Base-by-base conservation (phyloP, 306 rosid genomes). In the Quercus variabilis region DNA sequence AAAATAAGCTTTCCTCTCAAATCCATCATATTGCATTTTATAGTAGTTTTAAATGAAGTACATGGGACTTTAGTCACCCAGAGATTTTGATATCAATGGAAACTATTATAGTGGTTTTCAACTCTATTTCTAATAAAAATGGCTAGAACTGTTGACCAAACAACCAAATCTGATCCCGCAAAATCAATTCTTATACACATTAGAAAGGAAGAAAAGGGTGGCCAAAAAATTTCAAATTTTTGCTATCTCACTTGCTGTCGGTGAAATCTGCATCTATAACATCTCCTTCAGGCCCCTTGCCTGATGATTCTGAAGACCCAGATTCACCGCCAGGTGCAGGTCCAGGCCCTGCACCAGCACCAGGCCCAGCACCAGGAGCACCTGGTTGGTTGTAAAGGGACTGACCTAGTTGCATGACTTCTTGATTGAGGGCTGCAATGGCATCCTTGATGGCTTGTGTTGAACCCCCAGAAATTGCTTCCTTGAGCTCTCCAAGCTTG, bases 401-500 rank as follows among this genome's bases (percentile, higher is more conserved):
- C 81, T 93, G 97, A 6, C 97, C 98, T 55, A 93, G 88, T 83
- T 93, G 98, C 98, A 93, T 93, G 38, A 93, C 97, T 83, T 94
- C 98, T 84, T 94, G 98, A 56, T 94, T 94, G 23, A 94, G 96
- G 80, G 93, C 92, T 69, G 97, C 90, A 85, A 94, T 92, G 76
- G 97, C 90, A 69, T 94, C 98, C 77, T 94, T 94, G 4, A 94
- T 89, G 41, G 74, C 81, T 69, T 91, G 97, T 63, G 96, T 89
- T 1, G 97, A 87, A 64, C 87, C 94, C 26, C 92, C 96, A 0
- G 92, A 81, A 60, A 94, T 86, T 18, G 97, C 92, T 0, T 94
- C 97, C 84, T 87, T 94, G 59, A 92, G 91, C 82, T 94, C 97
- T 21, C 90, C 93, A 1, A 92, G 84, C 78, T 92, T 92, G 0